Percentiles rank a stretch among this genome's conserved stretches.
Conservation (phyloP, 2,329 filamentous ascomycete species). For the Intubia oerlemansii region DNA sequence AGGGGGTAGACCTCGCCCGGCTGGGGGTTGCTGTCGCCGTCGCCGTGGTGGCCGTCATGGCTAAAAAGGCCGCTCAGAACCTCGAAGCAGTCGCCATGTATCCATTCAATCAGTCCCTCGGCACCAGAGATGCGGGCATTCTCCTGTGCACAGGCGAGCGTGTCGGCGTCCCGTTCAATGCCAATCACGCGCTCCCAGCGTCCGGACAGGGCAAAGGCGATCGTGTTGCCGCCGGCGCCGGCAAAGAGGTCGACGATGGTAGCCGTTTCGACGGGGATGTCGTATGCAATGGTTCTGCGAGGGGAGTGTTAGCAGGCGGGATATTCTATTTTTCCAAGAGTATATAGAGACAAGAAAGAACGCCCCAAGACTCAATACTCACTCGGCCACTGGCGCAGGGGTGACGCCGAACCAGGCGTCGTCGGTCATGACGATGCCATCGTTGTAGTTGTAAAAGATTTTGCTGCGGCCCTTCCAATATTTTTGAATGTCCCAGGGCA, state of each 20-base stretch:
- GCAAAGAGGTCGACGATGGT: slow-evolving; percentile 76
- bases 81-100: slow-evolving; percentile 71
- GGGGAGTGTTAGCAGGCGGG: too few relatives aligned
- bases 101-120: slow-evolving; percentile 55
- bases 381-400: slow-evolving; percentile 72
- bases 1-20: slow-evolving; percentile 13
- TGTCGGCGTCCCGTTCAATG: slow-evolving; percentile 64
- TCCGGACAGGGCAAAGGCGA: slow-evolving; percentile 70
- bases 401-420: slow-evolving; percentile 96
- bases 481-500: slow-evolving; percentile 75
- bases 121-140: slow-evolving; percentile 80
- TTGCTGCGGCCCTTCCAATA: slow-evolving; percentile 82
- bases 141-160: slow-evolving; percentile 75
- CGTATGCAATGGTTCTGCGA: not conserved
- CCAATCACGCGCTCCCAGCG: slow-evolving; percentile 72
- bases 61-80: slow-evolving; percentile 22
- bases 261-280: slow-evolving; percentile 6
- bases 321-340: slow-evolving; percentile 70
- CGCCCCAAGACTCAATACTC: too few relatives aligned
- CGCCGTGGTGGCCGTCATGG: slow-evolving; percentile 4
- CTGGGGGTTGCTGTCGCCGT: not conserved
- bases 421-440: slow-evolving; percentile 77
- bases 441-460: slow-evolving; percentile 73
- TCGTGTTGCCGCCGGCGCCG: slow-evolving; percentile 81
- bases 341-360: too few relatives aligned